phyloP scores from a whole-genome alignment of 352 stramenopile genomes.

The Thalassiosira exigua region DNA sequence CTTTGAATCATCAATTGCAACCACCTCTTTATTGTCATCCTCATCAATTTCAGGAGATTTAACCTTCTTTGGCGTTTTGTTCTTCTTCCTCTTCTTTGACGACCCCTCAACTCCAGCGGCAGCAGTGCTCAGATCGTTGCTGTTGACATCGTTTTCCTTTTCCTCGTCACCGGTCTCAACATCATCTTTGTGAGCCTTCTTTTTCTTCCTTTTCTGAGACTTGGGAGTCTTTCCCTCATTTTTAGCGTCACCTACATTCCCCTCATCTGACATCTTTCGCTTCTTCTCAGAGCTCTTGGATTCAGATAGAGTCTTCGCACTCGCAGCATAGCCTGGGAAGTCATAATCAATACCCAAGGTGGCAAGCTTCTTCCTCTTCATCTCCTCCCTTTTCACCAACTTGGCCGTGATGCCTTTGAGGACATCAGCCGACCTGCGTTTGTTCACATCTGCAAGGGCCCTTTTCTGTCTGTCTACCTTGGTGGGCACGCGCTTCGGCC shows the following conservation, averaged over 20 bases:
- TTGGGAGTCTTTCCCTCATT: slow-evolving; percentile 27
- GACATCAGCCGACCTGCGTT: slow-evolving; percentile 40
- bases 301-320: slow-evolving; percentile 10
- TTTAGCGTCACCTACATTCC: slow-evolving; percentile 25
- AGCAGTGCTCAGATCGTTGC: not conserved
- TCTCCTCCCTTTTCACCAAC: slow-evolving; percentile 74
- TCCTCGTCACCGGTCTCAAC: not conserved
- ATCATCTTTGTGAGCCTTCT: slow-evolving; percentile 17
- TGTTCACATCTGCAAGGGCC: slow-evolving; percentile 44
- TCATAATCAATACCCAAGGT: slow-evolving; percentile 85
- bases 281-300: slow-evolving; percentile 45
- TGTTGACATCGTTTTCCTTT: slow-evolving; percentile 6
- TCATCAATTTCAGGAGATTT: slow-evolving; percentile 21
- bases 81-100: slow-evolving; percentile 28
- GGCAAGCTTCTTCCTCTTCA: slow-evolving; percentile 76
- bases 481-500: slow-evolving; percentile 48
- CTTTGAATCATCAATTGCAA: too few species aligned
- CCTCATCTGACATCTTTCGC: slow-evolving; percentile 39
- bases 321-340: slow-evolving; percentile 79
- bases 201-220: slow-evolving; percentile 48
- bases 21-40: too few species aligned
- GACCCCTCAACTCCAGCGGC: slow-evolving; percentile 1
- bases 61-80: slow-evolving; percentile 5
- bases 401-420: slow-evolving; percentile 72
- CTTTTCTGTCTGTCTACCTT: slow-evolving; percentile 60